Base-by-base conservation (phyloP, 169 alveolate species). In the Plasmodium billcollinsi region DNA sequence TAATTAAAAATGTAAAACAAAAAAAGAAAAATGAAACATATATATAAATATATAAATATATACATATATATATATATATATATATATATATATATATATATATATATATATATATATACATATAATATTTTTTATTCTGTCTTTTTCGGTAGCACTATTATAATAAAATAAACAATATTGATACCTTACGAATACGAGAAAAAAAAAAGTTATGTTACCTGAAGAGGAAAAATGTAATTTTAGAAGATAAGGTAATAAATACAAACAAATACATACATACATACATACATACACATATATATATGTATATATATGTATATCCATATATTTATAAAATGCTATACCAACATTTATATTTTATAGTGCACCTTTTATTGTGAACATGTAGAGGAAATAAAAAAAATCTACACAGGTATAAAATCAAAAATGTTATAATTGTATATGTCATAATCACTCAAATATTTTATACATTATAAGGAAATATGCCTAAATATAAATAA, bases 341-440 rank as follows among this genome's bases (percentile, higher is more conserved):
- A 3, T 50, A 59, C 43, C 26, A 0, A 2, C 29, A 29, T 75
- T 75, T 56, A 18, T 63, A 26, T 12, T 43, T 43, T 61, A 33
- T 49, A 80, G 90, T 61, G 90, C 52, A 67, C 78, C 73, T 80
- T 80, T 80, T 80, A 80, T 43, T 56, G 80, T 26, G 90, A 80
- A 66, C 90, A 80, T 67, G 80, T 80, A 39, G 90, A 66, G 2
- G 83, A 80, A 56, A 43, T 80, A 39, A 80, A 80, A 54, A 80
- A 80, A 61, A 65, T 80, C 66, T 80, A 66, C 49, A 80, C 49
- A 66, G 90, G 90, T 9, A 15, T 20, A 14, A 24, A 76, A 70
- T 39, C 49, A 1, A 49, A 52, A 21, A 45, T 6, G 39, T 2
- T 24, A 47, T 0, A 61, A 39, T 50, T 9, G 14, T 12, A 49